Percentiles rank a stretch among this genome's conserved stretches.
Evolutionary conservation across 2,329 filamentous ascomycete genomes (phyloP).

Genomic region (Elsinoe necatrix): DNA sequence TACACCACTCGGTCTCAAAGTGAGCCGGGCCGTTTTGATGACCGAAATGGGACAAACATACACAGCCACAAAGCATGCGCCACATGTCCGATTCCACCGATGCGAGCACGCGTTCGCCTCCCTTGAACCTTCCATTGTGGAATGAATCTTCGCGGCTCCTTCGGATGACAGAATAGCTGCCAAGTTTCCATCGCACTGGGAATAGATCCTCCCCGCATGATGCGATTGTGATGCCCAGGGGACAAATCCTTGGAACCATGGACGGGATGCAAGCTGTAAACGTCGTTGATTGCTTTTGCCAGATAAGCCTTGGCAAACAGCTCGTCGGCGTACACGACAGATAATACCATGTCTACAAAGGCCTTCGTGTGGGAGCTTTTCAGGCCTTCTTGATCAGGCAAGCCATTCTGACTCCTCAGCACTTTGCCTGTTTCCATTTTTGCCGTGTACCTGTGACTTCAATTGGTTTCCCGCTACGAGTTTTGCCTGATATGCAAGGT

Average conservation of each 20-base stretch:
- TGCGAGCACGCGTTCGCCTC: slow-evolving; percentile 4
- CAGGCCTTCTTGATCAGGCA: not conserved
- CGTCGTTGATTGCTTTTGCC: not conserved
- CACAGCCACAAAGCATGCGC: not conserved
- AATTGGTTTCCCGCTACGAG: not conserved
- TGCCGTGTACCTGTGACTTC: not conserved
- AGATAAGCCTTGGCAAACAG: not conserved
- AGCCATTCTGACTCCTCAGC: not conserved
- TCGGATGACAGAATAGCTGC: slow-evolving; percentile 1
- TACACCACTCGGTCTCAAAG: not conserved
- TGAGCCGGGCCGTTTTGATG: not conserved
- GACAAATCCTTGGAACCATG: not conserved
- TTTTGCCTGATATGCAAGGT: too few relatives aligned
- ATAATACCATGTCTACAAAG: too few relatives aligned
- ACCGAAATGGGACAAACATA: not conserved
- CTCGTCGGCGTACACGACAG: too few relatives aligned
- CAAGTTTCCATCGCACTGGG: not conserved
- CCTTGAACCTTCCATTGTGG: not conserved
- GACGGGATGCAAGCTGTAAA: not conserved
- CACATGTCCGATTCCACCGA: not conserved
- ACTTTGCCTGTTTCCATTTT: not conserved
- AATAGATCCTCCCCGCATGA: not conserved
- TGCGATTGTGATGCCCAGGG: not conserved
- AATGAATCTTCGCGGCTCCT: not conserved
- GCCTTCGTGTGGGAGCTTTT: not conserved